Conservation (phyloP, 495 filamentous ascomycete genomes). For the Aspergillus hancockii region DNA sequence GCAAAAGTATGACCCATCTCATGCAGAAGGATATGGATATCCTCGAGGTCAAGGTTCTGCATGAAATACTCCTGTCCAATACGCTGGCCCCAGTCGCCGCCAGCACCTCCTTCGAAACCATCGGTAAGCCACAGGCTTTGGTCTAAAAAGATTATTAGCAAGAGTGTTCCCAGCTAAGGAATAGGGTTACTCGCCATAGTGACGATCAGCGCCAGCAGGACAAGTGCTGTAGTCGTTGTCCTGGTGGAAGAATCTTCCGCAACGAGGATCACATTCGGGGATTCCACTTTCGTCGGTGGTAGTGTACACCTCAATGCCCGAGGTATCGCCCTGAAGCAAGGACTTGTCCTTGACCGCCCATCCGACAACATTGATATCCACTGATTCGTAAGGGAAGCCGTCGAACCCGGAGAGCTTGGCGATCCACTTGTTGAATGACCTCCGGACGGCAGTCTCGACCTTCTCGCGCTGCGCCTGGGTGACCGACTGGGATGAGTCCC, state of each 20-base stretch:
- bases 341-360: conserved; percentile 17
- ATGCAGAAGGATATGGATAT: conserved; percentile 21
- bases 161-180: too few relatives aligned
- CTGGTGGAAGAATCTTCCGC: conserved; percentile 24
- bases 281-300: conserved; percentile 19
- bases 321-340: conserved; percentile 17
- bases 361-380: conserved; percentile 20
- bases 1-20: conserved; percentile 23
- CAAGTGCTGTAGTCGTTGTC: conserved; percentile 20
- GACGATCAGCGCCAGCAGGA: conserved; percentile 13
- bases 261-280: conserved; percentile 14
- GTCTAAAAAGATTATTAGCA: conserved; percentile 8
- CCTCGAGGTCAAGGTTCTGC: conserved; percentile 11
- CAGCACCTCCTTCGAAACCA: conserved; percentile 20
- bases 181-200: conserved; percentile 17
- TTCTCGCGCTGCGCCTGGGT: conserved; percentile 12
- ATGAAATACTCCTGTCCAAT: conserved; percentile 20
- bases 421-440: conserved; percentile 23
- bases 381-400: conserved; percentile 18
- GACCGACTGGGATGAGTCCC: conserved; percentile 15
- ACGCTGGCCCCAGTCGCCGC: conserved; percentile 24
- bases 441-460: conserved; percentile 15
- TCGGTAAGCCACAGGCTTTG: conserved; percentile 23
- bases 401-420: conserved; percentile 17
- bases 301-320: conserved; percentile 21